Evolutionary conservation across 345 rosid species (phyloP).

Genomic region (Trapa bicornis): DNA sequence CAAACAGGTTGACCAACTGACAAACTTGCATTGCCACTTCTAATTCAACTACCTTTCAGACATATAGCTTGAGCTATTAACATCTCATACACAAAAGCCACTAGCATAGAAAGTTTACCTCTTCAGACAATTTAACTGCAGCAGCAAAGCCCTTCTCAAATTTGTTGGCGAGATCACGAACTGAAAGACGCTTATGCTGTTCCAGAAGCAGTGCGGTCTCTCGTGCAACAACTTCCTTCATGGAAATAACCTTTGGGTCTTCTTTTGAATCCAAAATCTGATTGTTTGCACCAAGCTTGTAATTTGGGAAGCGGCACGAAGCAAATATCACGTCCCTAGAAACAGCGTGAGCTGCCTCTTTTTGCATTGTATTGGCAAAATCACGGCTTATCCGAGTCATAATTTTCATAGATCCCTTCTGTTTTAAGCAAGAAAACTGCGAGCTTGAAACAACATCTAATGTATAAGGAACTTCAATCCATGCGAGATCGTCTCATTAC

Average conservation of each 20-base stretch:
- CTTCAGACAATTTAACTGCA: conserved; percentile 91
- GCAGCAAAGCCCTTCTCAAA: conserved; percentile 31
- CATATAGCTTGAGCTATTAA: background rate
- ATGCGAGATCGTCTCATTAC: no score
- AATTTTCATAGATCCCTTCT: conserved; percentile 3
- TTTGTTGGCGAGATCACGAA: no score
- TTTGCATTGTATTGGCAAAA: conserved; percentile 52
- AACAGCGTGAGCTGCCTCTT: conserved; percentile 55
- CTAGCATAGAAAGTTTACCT: conserved; percentile 25
- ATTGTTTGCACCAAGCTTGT: conserved; percentile 64
- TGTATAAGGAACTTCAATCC: background rate
- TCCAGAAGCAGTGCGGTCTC: conserved; percentile 82
- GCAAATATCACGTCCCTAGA: conserved; percentile 79
- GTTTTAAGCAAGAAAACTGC: background rate
- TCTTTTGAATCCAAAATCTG: conserved; percentile 63
- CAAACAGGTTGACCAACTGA: background rate
- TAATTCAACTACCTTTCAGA: background rate
- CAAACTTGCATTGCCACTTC: background rate
- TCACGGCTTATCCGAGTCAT: conserved; percentile 76
- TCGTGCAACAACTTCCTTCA: conserved; percentile 87
- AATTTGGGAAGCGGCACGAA: conserved; percentile 70
- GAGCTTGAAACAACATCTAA: background rate
- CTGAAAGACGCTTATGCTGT: conserved; percentile 33
- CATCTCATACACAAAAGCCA: background rate
- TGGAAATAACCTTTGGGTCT: conserved; percentile 58